These are phyloP conservation scores for Gracilaria gracilis DNA, from an alignment of 23 red algal genomes.

Conservation along the genomic window DNA sequence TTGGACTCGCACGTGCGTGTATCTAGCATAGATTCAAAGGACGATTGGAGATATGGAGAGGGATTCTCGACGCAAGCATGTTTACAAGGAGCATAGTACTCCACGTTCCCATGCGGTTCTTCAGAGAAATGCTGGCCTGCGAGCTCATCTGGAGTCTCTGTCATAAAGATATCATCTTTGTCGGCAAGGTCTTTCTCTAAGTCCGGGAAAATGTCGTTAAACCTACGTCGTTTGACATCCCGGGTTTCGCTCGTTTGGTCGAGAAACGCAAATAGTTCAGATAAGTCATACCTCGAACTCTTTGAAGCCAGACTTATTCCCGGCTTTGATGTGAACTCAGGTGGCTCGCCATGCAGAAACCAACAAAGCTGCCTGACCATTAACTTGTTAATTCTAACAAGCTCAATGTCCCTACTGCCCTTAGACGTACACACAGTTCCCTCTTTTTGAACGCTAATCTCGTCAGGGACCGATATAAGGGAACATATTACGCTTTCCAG, in stretches of 20 bases:
- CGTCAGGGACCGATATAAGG: slow-evolving; percentile 49
- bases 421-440: neutral
- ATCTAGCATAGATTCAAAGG: slow-evolving; percentile 12
- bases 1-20: neutral
- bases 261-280: slow-evolving; percentile 13
- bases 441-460: neutral
- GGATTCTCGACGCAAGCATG: neutral
- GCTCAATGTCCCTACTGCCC: slow-evolving; percentile 44
- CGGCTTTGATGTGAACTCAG: neutral
- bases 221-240: slow-evolving; percentile 12
- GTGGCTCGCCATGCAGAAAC: neutral
- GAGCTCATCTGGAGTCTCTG: neutral
- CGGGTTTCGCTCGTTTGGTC: neutral
- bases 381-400: slow-evolving; percentile 65
- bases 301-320: neutral
- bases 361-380: slow-evolving; percentile 21
- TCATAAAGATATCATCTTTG: slow-evolving; percentile 28
- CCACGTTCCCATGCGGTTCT: slow-evolving; percentile 13
- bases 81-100: slow-evolving; percentile 18
- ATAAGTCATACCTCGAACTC: slow-evolving; percentile 12
- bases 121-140: neutral
- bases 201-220: slow-evolving; percentile 23
- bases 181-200: slow-evolving; percentile 18
- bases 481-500: slow-evolving; percentile 45
- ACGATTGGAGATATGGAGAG: neutral